Percentiles rank a stretch among this genome's conserved stretches.
Evolutionary conservation across 2,329 filamentous ascomycete species (phyloP).

Genomic region (Magnaporthiopsis incrustans): DNA sequence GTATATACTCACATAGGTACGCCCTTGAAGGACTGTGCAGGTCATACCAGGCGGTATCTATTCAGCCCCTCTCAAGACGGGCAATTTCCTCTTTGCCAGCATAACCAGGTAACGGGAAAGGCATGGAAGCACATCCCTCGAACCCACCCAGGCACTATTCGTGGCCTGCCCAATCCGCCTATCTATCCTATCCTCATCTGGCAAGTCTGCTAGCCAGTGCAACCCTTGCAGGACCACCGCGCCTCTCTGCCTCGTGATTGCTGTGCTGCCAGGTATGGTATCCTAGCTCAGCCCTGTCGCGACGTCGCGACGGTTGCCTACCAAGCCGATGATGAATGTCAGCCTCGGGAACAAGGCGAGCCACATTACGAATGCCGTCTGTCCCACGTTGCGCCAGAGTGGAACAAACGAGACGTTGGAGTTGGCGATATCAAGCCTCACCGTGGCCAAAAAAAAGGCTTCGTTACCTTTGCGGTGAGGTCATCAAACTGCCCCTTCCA

Average conservation of each 20-base stretch:
- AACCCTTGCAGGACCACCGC: not conserved
- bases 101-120: too few relatives aligned
- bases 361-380: too few relatives aligned
- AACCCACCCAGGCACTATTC: too few relatives aligned
- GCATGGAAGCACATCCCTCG: too few relatives aligned
- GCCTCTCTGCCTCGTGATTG: not conserved
- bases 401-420: not conserved
- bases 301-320: not conserved
- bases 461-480: not conserved
- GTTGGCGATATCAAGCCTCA: not conserved
- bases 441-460: not conserved
- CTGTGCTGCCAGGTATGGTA: not conserved
- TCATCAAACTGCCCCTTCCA: too few relatives aligned
- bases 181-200: not conserved
- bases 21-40: too few relatives aligned
- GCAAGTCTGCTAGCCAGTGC: not conserved
- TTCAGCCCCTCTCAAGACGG: too few relatives aligned
- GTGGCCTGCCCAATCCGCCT: too few relatives aligned
- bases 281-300: not conserved
- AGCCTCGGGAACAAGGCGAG: not conserved
- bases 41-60: too few relatives aligned
- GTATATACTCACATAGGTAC: too few relatives aligned
- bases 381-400: not conserved
- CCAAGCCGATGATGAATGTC: not conserved
- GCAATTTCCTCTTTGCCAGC: too few relatives aligned